Percentiles rank a stretch among this genome's conserved stretches.
These are phyloP conservation scores for Chaetoceros muelleri DNA, from an alignment of 108 stramenopile genomes.

Conservation along the genomic window DNA sequence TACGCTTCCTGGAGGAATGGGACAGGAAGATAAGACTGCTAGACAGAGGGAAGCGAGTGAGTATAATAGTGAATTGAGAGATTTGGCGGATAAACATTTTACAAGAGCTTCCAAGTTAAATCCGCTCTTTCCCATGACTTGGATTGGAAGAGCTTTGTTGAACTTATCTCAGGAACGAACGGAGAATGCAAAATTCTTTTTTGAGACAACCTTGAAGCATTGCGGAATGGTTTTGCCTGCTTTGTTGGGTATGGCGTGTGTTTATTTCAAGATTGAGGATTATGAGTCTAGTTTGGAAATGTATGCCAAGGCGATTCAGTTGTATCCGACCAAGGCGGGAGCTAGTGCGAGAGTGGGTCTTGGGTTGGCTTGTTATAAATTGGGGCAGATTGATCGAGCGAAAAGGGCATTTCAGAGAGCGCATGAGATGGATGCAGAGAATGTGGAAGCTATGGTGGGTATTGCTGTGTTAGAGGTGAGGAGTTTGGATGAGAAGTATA, in stretches of 20 bases:
- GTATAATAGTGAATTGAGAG: constrained; percentile 41
- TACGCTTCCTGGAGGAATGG: constrained; percentile 6
- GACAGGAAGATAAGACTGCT: constrained; percentile 2
- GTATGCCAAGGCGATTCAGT: constrained; percentile 61
- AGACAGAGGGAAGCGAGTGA: constrained; percentile 10
- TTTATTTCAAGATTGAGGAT: constrained; percentile 46
- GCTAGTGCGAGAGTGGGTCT: constrained; percentile 60
- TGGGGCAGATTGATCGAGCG: constrained; percentile 84
- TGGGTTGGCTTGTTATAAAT: constrained; percentile 67
- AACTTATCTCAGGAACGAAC: constrained; percentile 32
- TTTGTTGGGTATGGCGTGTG: constrained; percentile 76
- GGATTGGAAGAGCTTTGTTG: constrained; percentile 77
- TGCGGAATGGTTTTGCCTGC: constrained; percentile 69
- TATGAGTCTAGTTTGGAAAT: constrained; percentile 44
- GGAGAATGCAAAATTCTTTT: constrained; percentile 78
- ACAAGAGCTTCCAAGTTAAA: constrained; percentile 55
- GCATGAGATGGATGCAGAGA: constrained; percentile 63
- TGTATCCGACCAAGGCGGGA: constrained; percentile 28
- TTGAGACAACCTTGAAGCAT: constrained; percentile 59
- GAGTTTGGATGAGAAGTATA: constrained; percentile 37
- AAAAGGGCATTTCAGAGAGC: constrained; percentile 73
- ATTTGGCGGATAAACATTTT: constrained; percentile 61
- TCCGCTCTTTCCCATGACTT: constrained; percentile 74
- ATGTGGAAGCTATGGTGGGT: constrained; percentile 73
- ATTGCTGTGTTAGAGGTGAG: constrained; percentile 67